These are phyloP conservation scores for Rubia tinctorum DNA, from an alignment of 305 asterid species.

Conservation along the genomic window DNA sequence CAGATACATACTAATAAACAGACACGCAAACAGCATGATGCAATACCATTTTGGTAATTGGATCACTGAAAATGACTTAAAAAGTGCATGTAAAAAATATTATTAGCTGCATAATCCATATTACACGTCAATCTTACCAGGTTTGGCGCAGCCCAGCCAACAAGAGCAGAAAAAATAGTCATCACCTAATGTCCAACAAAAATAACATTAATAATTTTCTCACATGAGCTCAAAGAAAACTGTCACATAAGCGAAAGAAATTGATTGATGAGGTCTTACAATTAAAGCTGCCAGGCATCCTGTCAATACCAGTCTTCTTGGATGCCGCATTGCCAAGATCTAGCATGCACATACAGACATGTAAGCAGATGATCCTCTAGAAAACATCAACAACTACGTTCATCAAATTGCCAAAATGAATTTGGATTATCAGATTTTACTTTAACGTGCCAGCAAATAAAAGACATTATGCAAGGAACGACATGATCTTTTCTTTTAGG, in stretches of 20 bases:
- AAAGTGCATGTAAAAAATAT: neutral
- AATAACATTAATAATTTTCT: neutral
- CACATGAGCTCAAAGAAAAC: neutral
- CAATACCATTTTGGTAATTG: neutral
- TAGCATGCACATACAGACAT: conserved; percentile 24
- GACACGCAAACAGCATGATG: neutral
- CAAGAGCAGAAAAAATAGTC: conserved; percentile 89
- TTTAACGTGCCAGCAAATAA: neutral
- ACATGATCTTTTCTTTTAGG: neutral
- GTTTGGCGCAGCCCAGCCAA: conserved; percentile 98
- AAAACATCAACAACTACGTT: neutral
- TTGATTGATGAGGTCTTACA: conserved; percentile 45
- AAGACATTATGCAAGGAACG: neutral
- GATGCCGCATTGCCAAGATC: conserved; percentile 98
- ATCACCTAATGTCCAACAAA: conserved; percentile 49
- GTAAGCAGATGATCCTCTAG: neutral
- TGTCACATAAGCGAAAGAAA: conserved; percentile 1
- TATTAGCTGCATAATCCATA: neutral
- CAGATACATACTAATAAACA: neutral
- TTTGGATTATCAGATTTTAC: neutral
- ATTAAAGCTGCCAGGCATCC: conserved; percentile 95
- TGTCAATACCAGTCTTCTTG: conserved; percentile 77
- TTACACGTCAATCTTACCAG: conserved; percentile 38
- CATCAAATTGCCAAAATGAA: neutral
- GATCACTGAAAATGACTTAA: neutral